phyloP scores from a whole-genome alignment of 345 rosid genomes.

The Garcia nutans region DNA sequence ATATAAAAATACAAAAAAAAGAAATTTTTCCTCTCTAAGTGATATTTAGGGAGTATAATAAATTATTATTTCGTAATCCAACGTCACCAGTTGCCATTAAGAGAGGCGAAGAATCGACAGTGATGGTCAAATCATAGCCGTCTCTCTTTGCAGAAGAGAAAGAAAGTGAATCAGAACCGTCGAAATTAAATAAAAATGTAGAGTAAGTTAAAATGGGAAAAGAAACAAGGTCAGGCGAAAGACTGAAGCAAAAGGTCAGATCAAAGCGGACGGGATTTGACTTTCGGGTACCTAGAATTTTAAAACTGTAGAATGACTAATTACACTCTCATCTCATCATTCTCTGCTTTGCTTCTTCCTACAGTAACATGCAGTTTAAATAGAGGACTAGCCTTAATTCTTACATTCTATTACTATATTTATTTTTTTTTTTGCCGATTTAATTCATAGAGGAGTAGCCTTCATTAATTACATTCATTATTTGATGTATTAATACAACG shows the following conservation, averaged over 20 bases:
- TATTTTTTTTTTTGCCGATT: no score
- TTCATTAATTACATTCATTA: no score
- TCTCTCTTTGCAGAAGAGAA: not conserved
- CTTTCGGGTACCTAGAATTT: conserved; percentile 20
- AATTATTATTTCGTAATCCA: not conserved
- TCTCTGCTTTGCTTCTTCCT: not conserved
- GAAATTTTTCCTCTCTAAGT: no score
- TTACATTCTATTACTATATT: no score
- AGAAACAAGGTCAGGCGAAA: not conserved
- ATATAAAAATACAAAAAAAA: no score
- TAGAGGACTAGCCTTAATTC: no score
- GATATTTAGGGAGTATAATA: no score
- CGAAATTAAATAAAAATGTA: not conserved
- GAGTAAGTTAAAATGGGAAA: conserved; percentile 16
- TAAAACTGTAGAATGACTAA: not conserved
- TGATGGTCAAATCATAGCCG: not conserved
- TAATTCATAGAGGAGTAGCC: no score
- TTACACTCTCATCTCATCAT: not conserved
- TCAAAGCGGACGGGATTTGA: conserved; percentile 18
- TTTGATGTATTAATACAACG: no score
- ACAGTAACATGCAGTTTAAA: conserved; percentile 10
- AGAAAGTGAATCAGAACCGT: conserved; percentile 18
- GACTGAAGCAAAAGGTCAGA: conserved; percentile 24
- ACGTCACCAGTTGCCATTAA: conserved; percentile 11
- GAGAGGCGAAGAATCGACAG: conserved; percentile 4